Evolutionary conservation across 2,329 filamentous ascomycete genomes (phyloP), one percentile per base, ranked within the genome.

Genomic region (Cladobotryum protrusum): DNA sequence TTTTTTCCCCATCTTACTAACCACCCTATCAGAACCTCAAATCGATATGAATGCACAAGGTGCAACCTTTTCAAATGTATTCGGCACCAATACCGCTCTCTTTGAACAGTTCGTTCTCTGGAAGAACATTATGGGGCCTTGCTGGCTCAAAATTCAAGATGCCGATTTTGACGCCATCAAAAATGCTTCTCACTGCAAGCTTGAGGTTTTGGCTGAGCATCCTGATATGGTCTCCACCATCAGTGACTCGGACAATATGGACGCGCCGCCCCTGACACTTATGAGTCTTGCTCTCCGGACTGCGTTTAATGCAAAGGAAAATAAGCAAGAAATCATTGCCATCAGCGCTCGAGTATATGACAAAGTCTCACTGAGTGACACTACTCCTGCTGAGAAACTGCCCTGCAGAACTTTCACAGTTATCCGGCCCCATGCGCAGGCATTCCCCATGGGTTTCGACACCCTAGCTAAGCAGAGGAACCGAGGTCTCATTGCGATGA

Each of bases 91-190:
- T 66, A 99, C 93, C 0, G 83, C 89, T 1, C 76, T 99, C 0
- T 99, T 99, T 60, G 93, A 99, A 69, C 93, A 99, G 60, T 99
- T 99, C 63, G 93, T 99, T 17, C 77, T 99, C 5, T 96, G 91
- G 87, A 97, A 96, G 72, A 95, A 96, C 63, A 88, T 99, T 59
- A 99, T 96, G 92, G 93, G 93, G 1, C 93, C 93, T 29, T 97
- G 93, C 67, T 99, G 93, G 93, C 79, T 99, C 42, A 91, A 86
- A 63, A 93, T 99, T 49, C 80, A 90, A 57, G 85, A 87, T 57
- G 87, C 87, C 29, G 85, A 96, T 65, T 96, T 95, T 64, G 78
- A 79, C 15, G 76, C 86, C 5, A 77, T 97, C 57, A 92, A 89
- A 67, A 96, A 96, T 60, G 87, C 90, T 11, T 99, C 93, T 1